Base-by-base conservation (phyloP, 176 grass and related monocot genomes). In the Eleusine indica region DNA sequence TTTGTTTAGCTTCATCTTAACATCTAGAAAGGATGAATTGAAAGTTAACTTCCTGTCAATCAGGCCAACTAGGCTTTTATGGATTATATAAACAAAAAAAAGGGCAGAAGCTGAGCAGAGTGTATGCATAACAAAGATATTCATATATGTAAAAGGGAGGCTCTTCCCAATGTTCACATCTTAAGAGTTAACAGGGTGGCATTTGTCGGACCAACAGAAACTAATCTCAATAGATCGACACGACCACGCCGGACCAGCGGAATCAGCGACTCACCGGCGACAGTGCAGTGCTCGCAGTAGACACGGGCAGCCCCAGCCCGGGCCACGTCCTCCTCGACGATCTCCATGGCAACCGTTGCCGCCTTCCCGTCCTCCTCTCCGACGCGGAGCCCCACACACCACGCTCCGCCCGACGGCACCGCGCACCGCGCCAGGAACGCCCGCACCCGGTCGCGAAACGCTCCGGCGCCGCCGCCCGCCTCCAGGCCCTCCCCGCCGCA, bases 301-400 rank as follows among this genome's bases (percentile, higher is more conserved):
- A 90, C 58, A 37, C 80, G 78, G 21, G 39, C 79, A 10, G 87
- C 71, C 44, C 32, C 75, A n/a, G 82, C 78, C 39, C 82, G 51
- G 32, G 56, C 54, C 11, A 97, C 91, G 69, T 94, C 89, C 87
- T 97, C 91, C 89, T 91, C 91, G 54, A 97, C 91, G 4, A 93
- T 84, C 39, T 97, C 91, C 60, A 97, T 57, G 58, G 32, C 85
- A 47, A 85, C 63, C 16, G 44, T 53, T 3, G 10, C 39, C 4
- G 10, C 25, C 25, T 64, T 30, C 25, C 6, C 79, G 21, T 57
- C 79, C 16, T 9, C 52, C 2, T 41, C 68, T 14, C 82, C 84
- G 6, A 64, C 69, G 5, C 52, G 46, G 68, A 93, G 87, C 3
- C 17, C 68, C 15, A 93, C 83, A 39, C 64, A 80, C 88, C 94